These are phyloP conservation scores for Agrocybe praecox DNA, from an alignment of 768 basidiomycete species.

Conservation along the genomic window DNA sequence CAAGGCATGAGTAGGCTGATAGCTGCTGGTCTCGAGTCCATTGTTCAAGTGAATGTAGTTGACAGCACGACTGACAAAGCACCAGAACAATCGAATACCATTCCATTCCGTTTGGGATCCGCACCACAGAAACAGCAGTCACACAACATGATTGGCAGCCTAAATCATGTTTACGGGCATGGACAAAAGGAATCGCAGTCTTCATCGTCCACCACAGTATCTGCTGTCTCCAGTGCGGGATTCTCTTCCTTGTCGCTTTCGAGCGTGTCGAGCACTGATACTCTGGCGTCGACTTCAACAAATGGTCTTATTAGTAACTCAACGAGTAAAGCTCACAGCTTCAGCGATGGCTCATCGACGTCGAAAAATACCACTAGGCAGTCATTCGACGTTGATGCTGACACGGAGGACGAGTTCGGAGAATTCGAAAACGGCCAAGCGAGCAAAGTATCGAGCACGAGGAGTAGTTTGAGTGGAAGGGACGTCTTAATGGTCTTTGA, in stretches of 20 bases:
- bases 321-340: too few species aligned
- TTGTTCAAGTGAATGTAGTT: slow-evolving; percentile 12
- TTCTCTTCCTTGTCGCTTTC: background rate
- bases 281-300: background rate
- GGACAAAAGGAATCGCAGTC: slow-evolving; percentile 24
- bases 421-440: slow-evolving; percentile 14
- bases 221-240: background rate
- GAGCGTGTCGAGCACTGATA: background rate
- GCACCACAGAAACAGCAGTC: background rate
- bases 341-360: too few species aligned
- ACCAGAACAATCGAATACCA: background rate
- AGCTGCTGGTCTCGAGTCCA: slow-evolving; percentile 41
- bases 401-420: slow-evolving; percentile 17
- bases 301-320: background rate
- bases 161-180: slow-evolving; percentile 14
- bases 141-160: background rate
- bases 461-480: slow-evolving; percentile 13
- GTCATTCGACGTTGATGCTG: background rate
- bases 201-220: slow-evolving; percentile 5
- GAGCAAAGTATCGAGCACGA: slow-evolving; percentile 1
- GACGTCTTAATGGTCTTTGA: slow-evolving; percentile 46
- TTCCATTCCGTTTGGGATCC: background rate
- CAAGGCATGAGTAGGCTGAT: slow-evolving; percentile 60
- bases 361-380: too few species aligned
- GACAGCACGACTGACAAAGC: background rate